Percentiles rank a stretch among this genome's conserved stretches.
Conservation (phyloP, 495 filamentous ascomycete genomes). For the Neurospora sp. region DNA sequence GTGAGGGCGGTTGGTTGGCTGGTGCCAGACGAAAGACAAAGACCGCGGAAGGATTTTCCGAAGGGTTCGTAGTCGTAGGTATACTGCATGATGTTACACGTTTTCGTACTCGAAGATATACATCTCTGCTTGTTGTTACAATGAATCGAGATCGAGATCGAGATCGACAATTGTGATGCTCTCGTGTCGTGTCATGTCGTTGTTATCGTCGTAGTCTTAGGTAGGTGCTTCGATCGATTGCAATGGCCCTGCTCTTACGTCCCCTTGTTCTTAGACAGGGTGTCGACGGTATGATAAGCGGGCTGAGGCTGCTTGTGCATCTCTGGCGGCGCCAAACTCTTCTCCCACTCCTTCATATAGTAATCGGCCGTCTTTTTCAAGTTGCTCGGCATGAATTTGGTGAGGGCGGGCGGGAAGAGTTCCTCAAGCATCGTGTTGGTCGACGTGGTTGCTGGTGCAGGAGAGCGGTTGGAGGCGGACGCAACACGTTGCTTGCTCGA, state of each 20-base stretch:
- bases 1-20: background rate
- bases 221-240: background rate
- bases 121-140: background rate
- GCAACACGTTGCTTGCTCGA: background rate
- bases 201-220: background rate
- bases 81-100: no score
- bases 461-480: background rate
- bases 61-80: background rate
- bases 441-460: background rate
- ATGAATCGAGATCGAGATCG: background rate
- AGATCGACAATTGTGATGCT: background rate
- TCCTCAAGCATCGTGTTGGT: conserved; percentile 39
- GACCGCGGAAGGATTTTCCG: no score
- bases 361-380: conserved; percentile 59
- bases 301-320: background rate
- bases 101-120: no score
- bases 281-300: background rate
- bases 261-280: background rate
- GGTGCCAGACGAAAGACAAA: no score
- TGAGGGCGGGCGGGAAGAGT: conserved; percentile 51
- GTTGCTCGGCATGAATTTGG: conserved; percentile 54
- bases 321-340: conserved; percentile 23
- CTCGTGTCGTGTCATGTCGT: background rate
- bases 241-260: background rate
- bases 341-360: conserved; percentile 75